Percentiles rank a stretch among this genome's conserved stretches.
Evolutionary conservation across 2,329 filamentous ascomycete genomes (phyloP).

Genomic region (Penicillium frequentans): DNA sequence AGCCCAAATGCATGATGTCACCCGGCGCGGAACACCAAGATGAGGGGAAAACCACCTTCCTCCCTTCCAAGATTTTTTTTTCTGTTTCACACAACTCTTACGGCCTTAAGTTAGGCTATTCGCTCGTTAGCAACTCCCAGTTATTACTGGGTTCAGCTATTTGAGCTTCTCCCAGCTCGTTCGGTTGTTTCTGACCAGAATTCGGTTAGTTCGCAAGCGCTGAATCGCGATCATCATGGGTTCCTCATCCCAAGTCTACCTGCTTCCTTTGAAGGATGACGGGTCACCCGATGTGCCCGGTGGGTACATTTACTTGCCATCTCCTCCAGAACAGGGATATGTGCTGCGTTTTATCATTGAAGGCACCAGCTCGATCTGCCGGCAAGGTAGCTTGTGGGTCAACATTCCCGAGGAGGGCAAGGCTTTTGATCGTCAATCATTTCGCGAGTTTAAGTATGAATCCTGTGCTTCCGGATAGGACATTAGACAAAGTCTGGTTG

Average conservation of each 20-base stretch:
- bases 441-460: slow-evolving; percentile 83
- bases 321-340: slow-evolving; percentile 71
- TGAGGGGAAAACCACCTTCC: slow-evolving; percentile 6
- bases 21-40: slow-evolving; percentile 3
- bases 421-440: slow-evolving; percentile 74
- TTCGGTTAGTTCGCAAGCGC: not conserved
- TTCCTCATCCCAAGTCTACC: slow-evolving; percentile 63
- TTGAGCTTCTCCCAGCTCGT: not conserved
- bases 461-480: not conserved
- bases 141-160: slow-evolving; percentile 1
- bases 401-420: slow-evolving; percentile 81
- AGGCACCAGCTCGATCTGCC: slow-evolving; percentile 92
- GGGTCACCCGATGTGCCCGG: slow-evolving; percentile 87
- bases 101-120: slow-evolving; percentile 13
- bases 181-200: not conserved
- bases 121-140: slow-evolving; percentile 9
- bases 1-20: slow-evolving; percentile 18
- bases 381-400: slow-evolving; percentile 92
- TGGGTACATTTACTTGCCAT: slow-evolving; percentile 87
- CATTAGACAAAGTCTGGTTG: slow-evolving; percentile 11
- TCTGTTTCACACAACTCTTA: not conserved
- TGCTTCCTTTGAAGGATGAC: slow-evolving; percentile 87
- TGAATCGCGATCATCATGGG: slow-evolving; percentile 19
- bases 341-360: slow-evolving; percentile 86
- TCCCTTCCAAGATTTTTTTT: slow-evolving; percentile 4